Conservation (phyloP, 352 stramenopile genomes). For the Globisporangium polare region DNA sequence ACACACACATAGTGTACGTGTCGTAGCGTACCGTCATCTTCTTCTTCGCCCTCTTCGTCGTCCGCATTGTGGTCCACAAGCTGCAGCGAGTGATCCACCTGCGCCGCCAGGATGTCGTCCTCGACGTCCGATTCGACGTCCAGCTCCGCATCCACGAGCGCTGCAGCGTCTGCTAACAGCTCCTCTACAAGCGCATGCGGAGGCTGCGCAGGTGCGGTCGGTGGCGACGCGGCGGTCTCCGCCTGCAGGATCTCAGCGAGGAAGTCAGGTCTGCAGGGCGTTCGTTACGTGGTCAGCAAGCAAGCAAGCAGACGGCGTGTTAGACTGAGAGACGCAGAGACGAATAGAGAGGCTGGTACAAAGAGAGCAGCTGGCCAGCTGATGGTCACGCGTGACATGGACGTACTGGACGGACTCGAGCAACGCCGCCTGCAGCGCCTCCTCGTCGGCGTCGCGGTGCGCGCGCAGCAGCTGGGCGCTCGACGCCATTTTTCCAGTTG, state of each 20-base stretch:
- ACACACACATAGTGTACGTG: background rate
- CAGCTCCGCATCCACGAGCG: background rate
- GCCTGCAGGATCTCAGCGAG: conserved; percentile 69
- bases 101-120: conserved; percentile 17
- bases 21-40: conserved; percentile 6
- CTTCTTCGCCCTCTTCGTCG: conserved; percentile 12
- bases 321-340: background rate
- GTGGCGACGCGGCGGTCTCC: conserved; percentile 17
- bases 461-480: background rate
- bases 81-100: conserved; percentile 10
- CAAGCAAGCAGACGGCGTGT: background rate
- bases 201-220: background rate
- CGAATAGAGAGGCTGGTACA: background rate
- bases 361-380: background rate
- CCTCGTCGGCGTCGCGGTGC: conserved; percentile 63
- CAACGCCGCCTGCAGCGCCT: conserved; percentile 62
- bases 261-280: conserved; percentile 44
- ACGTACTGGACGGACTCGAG: conserved; percentile 57
- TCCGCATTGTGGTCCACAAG: conserved; percentile 11
- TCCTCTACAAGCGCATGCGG: background rate
- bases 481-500: background rate
- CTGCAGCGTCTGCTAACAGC: background rate
- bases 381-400: no score
- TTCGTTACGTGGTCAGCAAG: background rate
- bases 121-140: conserved; percentile 11